These are phyloP conservation scores for Hypoxylon rickii DNA, from an alignment of 495 filamentous ascomycete genomes.

Conservation along the genomic window DNA sequence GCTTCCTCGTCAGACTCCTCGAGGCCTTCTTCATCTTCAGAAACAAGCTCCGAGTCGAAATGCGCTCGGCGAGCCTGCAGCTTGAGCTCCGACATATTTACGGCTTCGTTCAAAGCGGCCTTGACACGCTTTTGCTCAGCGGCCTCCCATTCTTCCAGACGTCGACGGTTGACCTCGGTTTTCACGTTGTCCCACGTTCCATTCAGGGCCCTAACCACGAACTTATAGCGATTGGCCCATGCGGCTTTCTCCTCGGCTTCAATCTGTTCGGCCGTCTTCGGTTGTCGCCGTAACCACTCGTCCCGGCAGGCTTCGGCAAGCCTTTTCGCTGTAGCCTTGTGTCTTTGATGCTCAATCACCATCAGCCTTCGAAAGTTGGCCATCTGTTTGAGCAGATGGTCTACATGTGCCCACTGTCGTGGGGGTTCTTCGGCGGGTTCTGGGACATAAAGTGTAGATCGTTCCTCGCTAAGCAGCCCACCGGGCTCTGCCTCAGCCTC, in stretches of 20 bases:
- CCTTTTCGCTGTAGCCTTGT: slow-evolving; percentile 67
- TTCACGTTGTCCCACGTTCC: slow-evolving; percentile 80
- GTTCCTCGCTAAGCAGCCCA: slow-evolving; percentile 71
- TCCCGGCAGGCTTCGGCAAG: slow-evolving; percentile 63
- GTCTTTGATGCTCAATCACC: slow-evolving; percentile 73
- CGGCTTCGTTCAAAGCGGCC: slow-evolving; percentile 79
- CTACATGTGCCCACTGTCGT: slow-evolving; percentile 79
- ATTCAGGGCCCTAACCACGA: slow-evolving; percentile 69
- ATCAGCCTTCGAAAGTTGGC: slow-evolving; percentile 78
- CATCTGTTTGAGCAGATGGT: slow-evolving; percentile 83
- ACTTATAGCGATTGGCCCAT: slow-evolving; percentile 62
- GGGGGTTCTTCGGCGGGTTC: slow-evolving; percentile 76
- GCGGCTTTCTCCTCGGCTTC: slow-evolving; percentile 58
- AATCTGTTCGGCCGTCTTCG: slow-evolving; percentile 72
- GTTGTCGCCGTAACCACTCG: slow-evolving; percentile 67
- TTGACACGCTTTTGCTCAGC: slow-evolving; percentile 82
- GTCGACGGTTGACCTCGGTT: slow-evolving; percentile 71
- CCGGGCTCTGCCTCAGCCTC: slow-evolving; percentile 72
- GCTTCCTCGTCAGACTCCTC: slow-evolving; percentile 54
- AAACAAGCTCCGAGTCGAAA: slow-evolving; percentile 54
- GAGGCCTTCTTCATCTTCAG: slow-evolving; percentile 53
- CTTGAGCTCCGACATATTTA: slow-evolving; percentile 69
- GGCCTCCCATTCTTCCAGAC: slow-evolving; percentile 79
- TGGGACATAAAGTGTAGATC: slow-evolving; percentile 75
- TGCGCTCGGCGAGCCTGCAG: slow-evolving; percentile 56